Evolutionary conservation across 495 filamentous ascomycete genomes (phyloP).

Genomic region (Thozetella sp.): DNA sequence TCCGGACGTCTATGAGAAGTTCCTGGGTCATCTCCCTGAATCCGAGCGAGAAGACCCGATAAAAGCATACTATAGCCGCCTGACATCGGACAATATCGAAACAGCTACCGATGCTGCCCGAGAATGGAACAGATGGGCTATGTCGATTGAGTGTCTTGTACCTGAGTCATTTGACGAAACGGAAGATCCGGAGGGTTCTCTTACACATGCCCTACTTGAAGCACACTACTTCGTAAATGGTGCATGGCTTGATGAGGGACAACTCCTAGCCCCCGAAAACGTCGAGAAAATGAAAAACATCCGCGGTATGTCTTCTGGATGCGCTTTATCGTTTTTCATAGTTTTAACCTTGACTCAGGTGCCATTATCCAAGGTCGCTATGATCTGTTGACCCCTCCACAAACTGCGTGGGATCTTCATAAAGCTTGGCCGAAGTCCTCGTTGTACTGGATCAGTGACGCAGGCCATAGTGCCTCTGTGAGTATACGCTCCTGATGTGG

Average conservation of each 20-base stretch:
- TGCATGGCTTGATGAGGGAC: conserved; percentile 33
- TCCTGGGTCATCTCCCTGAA: neutral
- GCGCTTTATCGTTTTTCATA: neutral
- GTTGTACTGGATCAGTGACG: conserved; percentile 31
- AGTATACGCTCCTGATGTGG: conserved; percentile 3
- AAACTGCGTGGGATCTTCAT: conserved; percentile 41
- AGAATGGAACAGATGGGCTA: conserved; percentile 39
- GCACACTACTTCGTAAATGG: conserved; percentile 38
- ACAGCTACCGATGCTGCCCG: conserved; percentile 13
- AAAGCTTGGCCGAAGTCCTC: conserved; percentile 34
- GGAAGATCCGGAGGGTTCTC: conserved; percentile 32
- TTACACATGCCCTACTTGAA: conserved; percentile 39
- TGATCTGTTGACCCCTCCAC: conserved; percentile 41
- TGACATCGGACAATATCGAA: conserved; percentile 25
- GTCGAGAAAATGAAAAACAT: conserved; percentile 40
- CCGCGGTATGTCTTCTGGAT: conserved; percentile 21
- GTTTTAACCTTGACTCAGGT: neutral
- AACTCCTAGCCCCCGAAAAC: conserved; percentile 30
- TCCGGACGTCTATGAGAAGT: neutral
- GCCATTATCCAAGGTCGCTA: conserved; percentile 45
- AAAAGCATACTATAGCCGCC: conserved; percentile 20
- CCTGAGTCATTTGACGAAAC: conserved; percentile 17
- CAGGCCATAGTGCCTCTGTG: conserved; percentile 36
- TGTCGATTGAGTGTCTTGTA: conserved; percentile 29
- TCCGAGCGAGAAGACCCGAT: neutral